Percentiles rank a stretch among this genome's conserved stretches.
These are phyloP conservation scores for Tetrastigma voinierianum DNA, from an alignment of 164 flowering plant genomes.

Conservation along the genomic window DNA sequence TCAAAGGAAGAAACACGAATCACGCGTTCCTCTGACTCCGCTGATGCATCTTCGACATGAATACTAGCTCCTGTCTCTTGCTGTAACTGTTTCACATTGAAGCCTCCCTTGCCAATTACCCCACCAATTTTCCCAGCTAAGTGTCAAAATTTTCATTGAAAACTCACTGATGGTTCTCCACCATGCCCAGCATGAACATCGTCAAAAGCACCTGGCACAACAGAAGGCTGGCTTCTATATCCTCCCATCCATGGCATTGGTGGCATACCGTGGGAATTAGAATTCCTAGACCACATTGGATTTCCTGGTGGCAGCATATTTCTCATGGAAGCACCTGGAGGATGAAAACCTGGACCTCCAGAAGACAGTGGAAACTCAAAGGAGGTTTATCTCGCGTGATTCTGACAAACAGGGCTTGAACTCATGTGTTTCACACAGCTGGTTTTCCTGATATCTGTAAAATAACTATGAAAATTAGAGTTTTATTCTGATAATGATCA, in stretches of 20 bases:
- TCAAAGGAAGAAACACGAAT: slow-evolving; percentile 66
- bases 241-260: slow-evolving; percentile 52
- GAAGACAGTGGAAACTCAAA: slow-evolving; percentile 22
- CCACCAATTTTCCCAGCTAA: slow-evolving; percentile 59
- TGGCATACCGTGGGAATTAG: slow-evolving; percentile 35
- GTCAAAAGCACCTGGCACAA: slow-evolving; percentile 36
- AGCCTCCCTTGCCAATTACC: slow-evolving; percentile 81
- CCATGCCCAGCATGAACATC: slow-evolving; percentile 29
- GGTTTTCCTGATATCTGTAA: slow-evolving; percentile 64
- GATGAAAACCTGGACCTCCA: slow-evolving; percentile 37
- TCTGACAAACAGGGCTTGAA: slow-evolving; percentile 64
- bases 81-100: slow-evolving; percentile 52
- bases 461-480: slow-evolving; percentile 12
- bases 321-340: slow-evolving; percentile 37
- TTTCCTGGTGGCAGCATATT: slow-evolving; percentile 38
- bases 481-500: slow-evolving; percentile 3
- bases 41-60: slow-evolving; percentile 48
- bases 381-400: slow-evolving; percentile 61
- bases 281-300: slow-evolving; percentile 40
- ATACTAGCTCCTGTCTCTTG: slow-evolving; percentile 67
- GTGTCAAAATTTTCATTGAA: slow-evolving; percentile 64
- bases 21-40: slow-evolving; percentile 55
- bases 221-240: slow-evolving; percentile 30
- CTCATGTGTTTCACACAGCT: slow-evolving; percentile 39
- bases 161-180: slow-evolving; percentile 51